phyloP scores from a whole-genome alignment of 177 flowering plant genomes.

The Telopea speciosissima region DNA sequence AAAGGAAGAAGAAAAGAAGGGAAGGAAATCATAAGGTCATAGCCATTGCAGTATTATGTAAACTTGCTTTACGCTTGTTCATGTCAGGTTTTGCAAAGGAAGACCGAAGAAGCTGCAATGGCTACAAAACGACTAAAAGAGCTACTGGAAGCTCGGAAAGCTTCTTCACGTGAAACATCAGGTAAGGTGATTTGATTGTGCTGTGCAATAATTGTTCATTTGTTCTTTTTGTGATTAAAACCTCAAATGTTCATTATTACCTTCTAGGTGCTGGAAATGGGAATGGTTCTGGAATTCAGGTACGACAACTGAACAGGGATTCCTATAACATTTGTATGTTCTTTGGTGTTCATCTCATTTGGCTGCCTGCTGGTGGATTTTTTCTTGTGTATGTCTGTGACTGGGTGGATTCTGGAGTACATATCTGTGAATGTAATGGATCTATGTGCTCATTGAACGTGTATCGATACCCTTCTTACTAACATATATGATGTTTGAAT shows the following conservation, averaged over 20 bases:
- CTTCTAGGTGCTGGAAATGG: conserved; percentile 53
- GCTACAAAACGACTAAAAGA: conserved; percentile 86
- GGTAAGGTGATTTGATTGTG: conserved; percentile 15
- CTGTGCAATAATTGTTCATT: conserved; percentile 3
- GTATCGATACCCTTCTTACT: conserved; percentile 3
- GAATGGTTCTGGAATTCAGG: conserved; percentile 71
- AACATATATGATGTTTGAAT: conserved; percentile 5
- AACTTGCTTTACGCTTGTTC: not conserved
- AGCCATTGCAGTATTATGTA: not conserved
- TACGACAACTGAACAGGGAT: conserved; percentile 17
- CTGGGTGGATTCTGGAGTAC: too few relatives aligned
- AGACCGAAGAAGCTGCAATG: conserved; percentile 90
- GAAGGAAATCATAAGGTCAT: not conserved
- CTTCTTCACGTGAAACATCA: conserved; percentile 55
- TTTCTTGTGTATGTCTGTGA: not conserved
- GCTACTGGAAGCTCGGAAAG: conserved; percentile 71
- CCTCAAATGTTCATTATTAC: conserved; percentile 3
- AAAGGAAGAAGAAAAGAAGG: too few relatives aligned
- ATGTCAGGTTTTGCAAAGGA: conserved; percentile 80
- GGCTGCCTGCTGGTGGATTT: not conserved
- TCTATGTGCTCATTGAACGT: not conserved
- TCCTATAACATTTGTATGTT: not conserved
- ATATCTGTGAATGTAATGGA: not conserved
- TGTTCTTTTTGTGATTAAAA: not conserved
- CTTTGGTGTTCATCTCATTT: not conserved